Evolutionary conservation across 1,139 yeast genomes (phyloP), one percentile per base, ranked within the genome.

Genomic region (Lipomyces yarrowii): DNA sequence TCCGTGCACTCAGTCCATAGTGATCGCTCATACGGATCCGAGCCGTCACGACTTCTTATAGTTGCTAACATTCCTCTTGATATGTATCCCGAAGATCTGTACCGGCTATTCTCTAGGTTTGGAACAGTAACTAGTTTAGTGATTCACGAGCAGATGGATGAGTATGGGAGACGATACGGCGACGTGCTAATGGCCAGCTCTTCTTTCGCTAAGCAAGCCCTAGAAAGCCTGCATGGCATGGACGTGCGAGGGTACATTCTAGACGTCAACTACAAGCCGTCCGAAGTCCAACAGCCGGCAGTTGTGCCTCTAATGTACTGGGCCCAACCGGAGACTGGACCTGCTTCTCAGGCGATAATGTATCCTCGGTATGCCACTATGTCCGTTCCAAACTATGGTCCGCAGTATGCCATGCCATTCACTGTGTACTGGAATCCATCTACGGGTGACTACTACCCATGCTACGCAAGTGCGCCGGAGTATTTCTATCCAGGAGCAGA

Each of bases 51-150:
- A 53, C 58, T 57, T 10, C 35, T 64, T 33, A n/a, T 59, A 1
- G 37, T 64, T 5, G 13, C 60, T 26, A 64, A 64, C 32, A 26
- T 64, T 7, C 65, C 67, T 10, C 54, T 53, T 30, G 62, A 62
- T 1, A 55, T 64, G 62, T 18, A 39, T 7, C 63, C 65, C 3
- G 65, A 64, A 39, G 65, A 55, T 6, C 56, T 64, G 18, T 64
- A 32, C 42, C 58, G 51, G 18, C 52, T 62, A 21, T 18, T 64
- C 18, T 55, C 62, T 8, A 10, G 32, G n/a, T 23, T 56, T 23
- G 67, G 59, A 3, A 42, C 56, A 18, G 60, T 54, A 15, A 23
- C 35, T n/a, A 64, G 65, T 37, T 15, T 59, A 51, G 35, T 59
- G 15, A 64, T 64, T 37, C 48, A 55, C 35, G 63, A 64, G 32